Conservation (phyloP, 257 asterid genomes). For the Cordia subcordata region DNA sequence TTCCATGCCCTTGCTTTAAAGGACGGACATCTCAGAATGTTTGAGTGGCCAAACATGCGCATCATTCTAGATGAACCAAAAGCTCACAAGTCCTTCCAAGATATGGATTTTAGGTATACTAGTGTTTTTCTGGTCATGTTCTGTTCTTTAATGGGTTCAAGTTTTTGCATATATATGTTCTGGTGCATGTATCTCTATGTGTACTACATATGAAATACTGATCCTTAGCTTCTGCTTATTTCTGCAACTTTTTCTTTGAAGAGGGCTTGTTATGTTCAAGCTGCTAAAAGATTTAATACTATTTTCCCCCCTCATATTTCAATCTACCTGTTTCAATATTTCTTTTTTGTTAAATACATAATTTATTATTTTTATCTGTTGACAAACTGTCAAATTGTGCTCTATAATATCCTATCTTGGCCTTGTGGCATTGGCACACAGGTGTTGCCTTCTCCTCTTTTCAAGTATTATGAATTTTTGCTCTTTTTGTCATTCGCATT, state of each 20-base stretch:
- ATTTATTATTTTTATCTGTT: too few relatives aligned
- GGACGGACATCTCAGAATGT: conserved; percentile 91
- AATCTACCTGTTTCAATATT: too few relatives aligned
- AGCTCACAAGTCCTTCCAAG: conserved; percentile 95
- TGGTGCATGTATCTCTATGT: not conserved
- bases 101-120: conserved; percentile 89
- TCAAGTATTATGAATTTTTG: not conserved
- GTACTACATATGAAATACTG: not conserved
- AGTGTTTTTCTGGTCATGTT: conserved; percentile 9
- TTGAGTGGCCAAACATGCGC: conserved; percentile 86
- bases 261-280: not conserved
- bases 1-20: conserved; percentile 19
- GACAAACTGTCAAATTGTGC: too few relatives aligned
- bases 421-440: not conserved
- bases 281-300: too few relatives aligned
- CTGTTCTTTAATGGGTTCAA: not conserved
- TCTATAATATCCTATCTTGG: not conserved
- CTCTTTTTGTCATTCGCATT: not conserved
- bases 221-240: not conserved
- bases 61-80: conserved; percentile 72
- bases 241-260: not conserved
- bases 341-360: too few relatives aligned
- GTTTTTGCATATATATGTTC: not conserved
- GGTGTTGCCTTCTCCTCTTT: not conserved
- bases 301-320: too few relatives aligned